A percentile compares a stretch with the other conserved stretches of the same genome.
Conservation (phyloP, 345 rosid genomes). For the Citrus trifoliata region DNA sequence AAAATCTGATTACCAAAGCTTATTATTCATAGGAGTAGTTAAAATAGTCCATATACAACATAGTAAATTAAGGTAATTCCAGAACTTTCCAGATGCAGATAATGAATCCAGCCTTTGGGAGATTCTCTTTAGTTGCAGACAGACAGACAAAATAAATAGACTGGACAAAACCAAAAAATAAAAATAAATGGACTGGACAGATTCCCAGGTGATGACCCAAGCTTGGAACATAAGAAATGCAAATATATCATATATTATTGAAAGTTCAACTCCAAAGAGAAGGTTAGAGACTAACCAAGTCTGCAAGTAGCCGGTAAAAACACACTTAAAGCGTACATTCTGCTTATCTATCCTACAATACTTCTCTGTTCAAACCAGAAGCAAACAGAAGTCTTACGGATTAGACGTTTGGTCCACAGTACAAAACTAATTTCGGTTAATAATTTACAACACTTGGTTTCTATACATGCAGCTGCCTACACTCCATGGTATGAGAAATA, state of each 20-base stretch:
- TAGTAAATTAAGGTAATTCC: not conserved
- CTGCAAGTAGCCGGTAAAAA: not conserved
- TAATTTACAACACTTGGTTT: slow-evolving; percentile 43
- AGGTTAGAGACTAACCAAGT: not conserved
- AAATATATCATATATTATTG: not conserved
- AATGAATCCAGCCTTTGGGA: not conserved
- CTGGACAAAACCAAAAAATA: too few relatives aligned
- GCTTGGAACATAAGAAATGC: not conserved
- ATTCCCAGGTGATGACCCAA: not conserved
- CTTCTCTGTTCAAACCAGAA: not conserved
- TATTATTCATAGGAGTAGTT: not conserved
- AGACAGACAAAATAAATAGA: not conserved
- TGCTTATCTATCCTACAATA: not conserved
- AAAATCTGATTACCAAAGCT: not conserved
- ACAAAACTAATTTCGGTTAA: slow-evolving; percentile 29
- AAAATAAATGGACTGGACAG: too few relatives aligned
- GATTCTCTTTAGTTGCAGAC: not conserved
- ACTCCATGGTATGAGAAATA: slow-evolving; percentile 16
- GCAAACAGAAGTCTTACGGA: not conserved
- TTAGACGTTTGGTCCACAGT: slow-evolving; percentile 12
- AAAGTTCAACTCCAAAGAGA: not conserved
- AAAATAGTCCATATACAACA: not conserved
- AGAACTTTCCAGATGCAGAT: not conserved
- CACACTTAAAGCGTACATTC: not conserved
- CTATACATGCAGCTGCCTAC: slow-evolving; percentile 34